Evolutionary conservation across 805 yeast genomes (phyloP), one percentile per base, ranked within the genome.

Genomic region (Spathaspora boniae): DNA sequence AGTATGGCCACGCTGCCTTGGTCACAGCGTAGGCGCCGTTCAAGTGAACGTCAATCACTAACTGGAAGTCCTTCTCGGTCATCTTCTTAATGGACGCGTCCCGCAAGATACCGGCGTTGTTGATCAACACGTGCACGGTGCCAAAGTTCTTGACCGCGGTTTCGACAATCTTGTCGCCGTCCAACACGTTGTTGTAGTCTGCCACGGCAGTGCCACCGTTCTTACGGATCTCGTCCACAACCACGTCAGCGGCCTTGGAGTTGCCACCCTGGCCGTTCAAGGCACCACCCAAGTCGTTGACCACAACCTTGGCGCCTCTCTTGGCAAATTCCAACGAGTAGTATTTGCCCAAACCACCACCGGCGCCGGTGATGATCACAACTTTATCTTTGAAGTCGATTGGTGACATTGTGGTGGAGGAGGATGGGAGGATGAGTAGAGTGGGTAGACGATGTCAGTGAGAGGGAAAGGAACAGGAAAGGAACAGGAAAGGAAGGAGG

Each of bases 291-390:
- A 91, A 72, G 62, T 91, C 98, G 57, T 91, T 91, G 21, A 91
- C 96, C 17, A 91, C 96, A 24, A 91, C 96, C 50, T 82, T 82
- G 42, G 97, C 98, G 23, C 98, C 98, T 47, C 95, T 74, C 40
- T 78, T 68, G 28, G 95, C 98, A 62, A 74, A 91, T 48, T 83
- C 87, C 21, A 87, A 65, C 4, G 96, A 95, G 61, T 91, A 91
- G 32, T 79, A 79, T 51, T 74, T 84, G 16, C 98, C 98, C 29
- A 91, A 74, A 14, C 98, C 98, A 48, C 97, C 98, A 45, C 98
- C 98, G 31, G 97, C 93, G 22, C 98, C 98, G 33, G 97, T 91
- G 56, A 91, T 80, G 39, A 91, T 79, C 22, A 91, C 97, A 29
- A 91, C 97, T 58, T 84, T 82, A 50, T 80, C 87, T 51, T 86